phyloP scores from a whole-genome alignment of 306 rosid genomes.

The Corylus avellana region DNA sequence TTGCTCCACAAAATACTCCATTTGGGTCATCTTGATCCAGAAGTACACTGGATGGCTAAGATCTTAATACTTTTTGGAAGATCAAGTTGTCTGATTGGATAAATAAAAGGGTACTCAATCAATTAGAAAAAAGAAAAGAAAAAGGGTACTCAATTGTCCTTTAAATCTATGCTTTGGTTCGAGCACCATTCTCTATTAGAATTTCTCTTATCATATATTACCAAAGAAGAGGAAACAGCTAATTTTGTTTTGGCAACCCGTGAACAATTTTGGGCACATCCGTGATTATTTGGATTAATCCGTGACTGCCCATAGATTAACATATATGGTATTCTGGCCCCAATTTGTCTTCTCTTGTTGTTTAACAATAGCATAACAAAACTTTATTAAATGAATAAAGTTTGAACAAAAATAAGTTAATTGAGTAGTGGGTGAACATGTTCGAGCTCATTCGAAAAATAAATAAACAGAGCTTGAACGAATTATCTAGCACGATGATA shows the following conservation, averaged over 20 bases:
- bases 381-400: too few relatives aligned
- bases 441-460: too few relatives aligned
- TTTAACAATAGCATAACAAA: background rate
- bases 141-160: slow-evolving; percentile 10
- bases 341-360: background rate
- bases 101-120: background rate
- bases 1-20: background rate
- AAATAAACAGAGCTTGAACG: too few relatives aligned
- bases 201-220: background rate
- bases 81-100: background rate
- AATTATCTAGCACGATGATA: too few relatives aligned
- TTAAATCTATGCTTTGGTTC: background rate
- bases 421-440: too few relatives aligned
- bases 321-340: background rate
- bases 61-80: background rate
- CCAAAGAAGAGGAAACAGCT: background rate
- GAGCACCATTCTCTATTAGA: background rate
- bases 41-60: background rate
- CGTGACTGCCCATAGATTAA: slow-evolving; percentile 15
- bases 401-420: too few relatives aligned
- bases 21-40: background rate
- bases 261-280: slow-evolving; percentile 13
- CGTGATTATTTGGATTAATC: slow-evolving; percentile 26
- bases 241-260: slow-evolving; percentile 21
- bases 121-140: too few relatives aligned